phyloP scores from a whole-genome alignment of 495 filamentous ascomycete species.

The Viridothelium virens region DNA sequence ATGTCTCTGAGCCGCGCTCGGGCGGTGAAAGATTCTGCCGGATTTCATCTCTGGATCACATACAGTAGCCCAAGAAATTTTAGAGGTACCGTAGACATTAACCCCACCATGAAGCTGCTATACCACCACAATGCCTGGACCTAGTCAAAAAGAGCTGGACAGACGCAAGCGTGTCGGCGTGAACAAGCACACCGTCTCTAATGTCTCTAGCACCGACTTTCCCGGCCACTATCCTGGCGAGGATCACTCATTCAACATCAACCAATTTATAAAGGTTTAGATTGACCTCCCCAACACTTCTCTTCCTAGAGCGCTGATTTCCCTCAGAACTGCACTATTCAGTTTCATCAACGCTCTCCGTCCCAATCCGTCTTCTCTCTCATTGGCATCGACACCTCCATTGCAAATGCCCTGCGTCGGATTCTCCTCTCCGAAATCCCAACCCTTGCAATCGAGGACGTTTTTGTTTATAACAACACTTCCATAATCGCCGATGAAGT shows the following conservation, averaged over 20 bases:
- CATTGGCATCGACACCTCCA: constrained; percentile 79
- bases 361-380: constrained; percentile 79
- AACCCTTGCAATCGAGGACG: constrained; percentile 82
- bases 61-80: background rate
- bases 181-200: constrained; percentile 78
- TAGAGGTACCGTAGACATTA: background rate
- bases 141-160: constrained; percentile 27
- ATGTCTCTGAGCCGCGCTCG: background rate
- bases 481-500: constrained; percentile 97
- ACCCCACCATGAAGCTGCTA: background rate
- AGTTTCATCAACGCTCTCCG: constrained; percentile 73
- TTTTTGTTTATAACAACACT: constrained; percentile 90
- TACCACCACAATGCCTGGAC: background rate
- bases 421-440: constrained; percentile 95
- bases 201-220: constrained; percentile 82
- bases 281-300: background rate
- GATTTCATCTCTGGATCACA: background rate
- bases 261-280: constrained; percentile 57
- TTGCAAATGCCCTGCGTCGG: constrained; percentile 96
- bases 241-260: constrained; percentile 77
- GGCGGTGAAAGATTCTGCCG: constrained; percentile 7
- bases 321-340: constrained; percentile 54
- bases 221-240: constrained; percentile 86
- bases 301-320: background rate
- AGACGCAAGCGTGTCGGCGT: constrained; percentile 67